phyloP scores from a whole-genome alignment of 257 asterid species.

The Solanum sejunctum region DNA sequence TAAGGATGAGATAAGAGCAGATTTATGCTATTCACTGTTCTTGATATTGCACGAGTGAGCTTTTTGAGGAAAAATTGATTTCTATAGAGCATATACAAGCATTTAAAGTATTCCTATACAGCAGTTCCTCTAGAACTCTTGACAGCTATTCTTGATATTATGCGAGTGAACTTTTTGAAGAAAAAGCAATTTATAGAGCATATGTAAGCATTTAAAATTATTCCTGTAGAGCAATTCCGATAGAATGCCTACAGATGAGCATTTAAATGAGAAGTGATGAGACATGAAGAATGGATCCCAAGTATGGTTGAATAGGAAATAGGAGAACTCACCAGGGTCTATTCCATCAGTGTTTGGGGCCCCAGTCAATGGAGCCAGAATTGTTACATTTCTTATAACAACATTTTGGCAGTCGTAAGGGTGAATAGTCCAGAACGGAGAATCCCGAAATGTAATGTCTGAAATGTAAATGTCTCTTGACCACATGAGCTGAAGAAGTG shows the following conservation, averaged over 20 bases:
- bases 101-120: not conserved
- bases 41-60: not conserved
- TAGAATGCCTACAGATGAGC: not conserved
- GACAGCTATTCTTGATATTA: not conserved
- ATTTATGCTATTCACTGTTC: not conserved
- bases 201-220: not conserved
- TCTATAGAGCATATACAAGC: not conserved
- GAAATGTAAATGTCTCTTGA: conserved; percentile 70
- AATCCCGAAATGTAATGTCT: conserved; percentile 67
- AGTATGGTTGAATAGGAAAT: not conserved
- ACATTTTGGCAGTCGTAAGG: conserved; percentile 88
- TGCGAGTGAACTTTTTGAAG: not conserved
- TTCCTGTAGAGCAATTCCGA: not conserved
- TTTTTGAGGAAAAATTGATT: not conserved
- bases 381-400: conserved; percentile 57
- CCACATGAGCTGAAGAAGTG: conserved; percentile 95
- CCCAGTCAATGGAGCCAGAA: conserved; percentile 73
- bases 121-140: not conserved
- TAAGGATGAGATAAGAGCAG: not conserved
- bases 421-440: conserved; percentile 92
- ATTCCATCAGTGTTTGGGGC: conserved; percentile 98
- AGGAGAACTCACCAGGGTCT: conserved; percentile 63
- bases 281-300: not conserved
- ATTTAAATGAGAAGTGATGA: not conserved
- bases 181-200: not conserved